These are phyloP conservation scores for Aspergillus pseudoterreus DNA, from an alignment of 2,329 filamentous ascomycete genomes.

Conservation along the genomic window DNA sequence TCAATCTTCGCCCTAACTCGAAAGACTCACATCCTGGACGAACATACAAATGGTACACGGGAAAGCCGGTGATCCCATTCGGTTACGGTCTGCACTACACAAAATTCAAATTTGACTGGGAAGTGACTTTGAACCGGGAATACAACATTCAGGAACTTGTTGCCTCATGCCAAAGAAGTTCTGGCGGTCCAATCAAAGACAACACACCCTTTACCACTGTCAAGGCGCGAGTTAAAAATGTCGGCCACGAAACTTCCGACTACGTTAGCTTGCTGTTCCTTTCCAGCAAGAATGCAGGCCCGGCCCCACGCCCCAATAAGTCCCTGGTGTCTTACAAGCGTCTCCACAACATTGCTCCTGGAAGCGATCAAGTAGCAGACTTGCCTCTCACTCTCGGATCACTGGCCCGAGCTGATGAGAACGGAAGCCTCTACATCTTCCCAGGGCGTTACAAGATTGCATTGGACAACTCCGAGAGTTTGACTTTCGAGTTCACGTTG, in stretches of 20 bases:
- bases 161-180: not conserved
- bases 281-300: conserved; percentile 24
- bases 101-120: conserved; percentile 23
- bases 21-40: conserved; percentile 25
- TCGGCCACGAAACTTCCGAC: conserved; percentile 28
- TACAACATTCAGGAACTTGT: not conserved
- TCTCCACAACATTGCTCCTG: conserved; percentile 15
- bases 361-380: conserved; percentile 14
- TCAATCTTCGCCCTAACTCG: conserved; percentile 28
- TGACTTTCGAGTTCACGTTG: no score
- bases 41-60: conserved; percentile 38
- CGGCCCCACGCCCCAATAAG: conserved; percentile 33
- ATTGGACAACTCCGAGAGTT: no score
- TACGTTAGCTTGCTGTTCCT: conserved; percentile 33
- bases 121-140: not conserved
- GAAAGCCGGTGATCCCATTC: conserved; percentile 31
- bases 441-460: conserved; percentile 26
- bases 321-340: conserved; percentile 28
- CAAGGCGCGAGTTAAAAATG: conserved; percentile 26
- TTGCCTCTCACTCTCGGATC: conserved; percentile 28
- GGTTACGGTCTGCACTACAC: conserved; percentile 41
- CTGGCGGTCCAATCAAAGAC: not conserved
- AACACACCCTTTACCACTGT: conserved; percentile 21
- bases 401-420: conserved; percentile 26
- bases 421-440: conserved; percentile 31